phyloP scores from a whole-genome alignment of 2,329 filamentous ascomycete genomes.

The Trichoderma arundinaceum region DNA sequence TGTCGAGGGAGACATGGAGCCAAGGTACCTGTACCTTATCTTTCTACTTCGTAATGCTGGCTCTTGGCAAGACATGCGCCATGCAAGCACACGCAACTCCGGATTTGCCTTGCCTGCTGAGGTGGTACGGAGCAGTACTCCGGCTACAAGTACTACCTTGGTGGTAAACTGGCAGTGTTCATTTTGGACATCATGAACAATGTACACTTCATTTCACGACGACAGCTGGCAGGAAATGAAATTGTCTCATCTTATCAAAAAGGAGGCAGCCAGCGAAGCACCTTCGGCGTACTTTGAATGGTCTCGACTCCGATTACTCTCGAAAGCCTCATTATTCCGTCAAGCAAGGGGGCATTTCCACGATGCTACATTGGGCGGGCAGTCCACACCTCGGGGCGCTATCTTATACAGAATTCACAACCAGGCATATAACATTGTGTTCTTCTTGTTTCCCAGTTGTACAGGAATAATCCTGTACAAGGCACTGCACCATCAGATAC shows the following conservation, averaged over 20 bases:
- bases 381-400: no score
- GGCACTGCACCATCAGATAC: background rate
- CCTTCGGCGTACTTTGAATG: background rate
- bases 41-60: background rate
- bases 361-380: background rate
- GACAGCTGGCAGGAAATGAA: background rate
- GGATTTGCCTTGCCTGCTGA: no score
- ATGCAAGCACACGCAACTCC: background rate
- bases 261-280: conserved; percentile 1
- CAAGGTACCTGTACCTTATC: background rate
- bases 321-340: conserved; percentile 10
- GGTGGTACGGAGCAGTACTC: no score
- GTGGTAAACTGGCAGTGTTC: no score
- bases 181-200: no score
- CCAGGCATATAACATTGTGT: no score
- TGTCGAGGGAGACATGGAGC: background rate
- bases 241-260: conserved; percentile 14
- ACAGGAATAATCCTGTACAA: background rate
- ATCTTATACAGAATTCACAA: no score
- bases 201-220: background rate
- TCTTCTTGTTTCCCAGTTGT: no score
- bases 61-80: conserved; percentile 18
- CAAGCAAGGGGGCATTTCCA: conserved; percentile 7
- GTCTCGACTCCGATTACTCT: background rate
- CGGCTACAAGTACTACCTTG: no score